A percentile compares a stretch with the other conserved stretches of the same genome.
Evolutionary conservation across 148 eudicot genomes (phyloP).

Genomic region (Camellia japonica): DNA sequence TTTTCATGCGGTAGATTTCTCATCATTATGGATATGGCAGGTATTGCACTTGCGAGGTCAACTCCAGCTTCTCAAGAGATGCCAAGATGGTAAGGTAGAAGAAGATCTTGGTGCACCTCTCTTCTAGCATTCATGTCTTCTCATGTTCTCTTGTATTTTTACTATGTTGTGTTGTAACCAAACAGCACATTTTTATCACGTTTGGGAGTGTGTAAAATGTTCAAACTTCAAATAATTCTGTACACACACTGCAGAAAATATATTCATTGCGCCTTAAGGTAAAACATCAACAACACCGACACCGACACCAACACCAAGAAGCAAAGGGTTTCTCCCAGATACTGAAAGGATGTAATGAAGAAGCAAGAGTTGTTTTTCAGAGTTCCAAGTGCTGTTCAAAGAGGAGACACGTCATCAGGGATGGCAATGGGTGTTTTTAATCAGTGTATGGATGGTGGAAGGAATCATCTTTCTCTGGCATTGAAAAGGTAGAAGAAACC

Average conservation of each 20-base stretch:
- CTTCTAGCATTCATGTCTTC: conserved; percentile 8
- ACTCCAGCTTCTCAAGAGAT: conserved; percentile 63
- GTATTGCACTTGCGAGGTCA: conserved; percentile 79
- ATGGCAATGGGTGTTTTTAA: neutral
- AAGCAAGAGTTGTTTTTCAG: conserved; percentile 11
- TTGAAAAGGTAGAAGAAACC: no score
- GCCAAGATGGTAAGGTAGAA: conserved; percentile 58
- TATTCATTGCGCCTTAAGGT: conserved; percentile 13
- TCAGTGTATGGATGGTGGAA: neutral
- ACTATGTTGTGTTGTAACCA: conserved; percentile 1
- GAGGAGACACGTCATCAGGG: conserved; percentile 11
- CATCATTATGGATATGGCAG: conserved; percentile 36
- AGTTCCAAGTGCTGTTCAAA: conserved; percentile 14
- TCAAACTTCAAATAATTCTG: conserved; percentile 14
- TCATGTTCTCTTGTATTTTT: neutral
- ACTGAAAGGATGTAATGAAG: neutral
- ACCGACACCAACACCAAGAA: neutral
- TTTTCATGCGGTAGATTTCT: neutral
- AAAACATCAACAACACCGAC: neutral
- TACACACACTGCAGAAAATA: conserved; percentile 19
- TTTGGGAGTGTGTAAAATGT: conserved; percentile 13
- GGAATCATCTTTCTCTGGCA: neutral
- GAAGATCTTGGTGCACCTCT: conserved; percentile 50
- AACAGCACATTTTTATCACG: neutral
- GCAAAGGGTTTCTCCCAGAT: conserved; percentile 17